These are phyloP conservation scores for Piloderma croceum DNA, from an alignment of 768 basidiomycete species.

Conservation along the genomic window DNA sequence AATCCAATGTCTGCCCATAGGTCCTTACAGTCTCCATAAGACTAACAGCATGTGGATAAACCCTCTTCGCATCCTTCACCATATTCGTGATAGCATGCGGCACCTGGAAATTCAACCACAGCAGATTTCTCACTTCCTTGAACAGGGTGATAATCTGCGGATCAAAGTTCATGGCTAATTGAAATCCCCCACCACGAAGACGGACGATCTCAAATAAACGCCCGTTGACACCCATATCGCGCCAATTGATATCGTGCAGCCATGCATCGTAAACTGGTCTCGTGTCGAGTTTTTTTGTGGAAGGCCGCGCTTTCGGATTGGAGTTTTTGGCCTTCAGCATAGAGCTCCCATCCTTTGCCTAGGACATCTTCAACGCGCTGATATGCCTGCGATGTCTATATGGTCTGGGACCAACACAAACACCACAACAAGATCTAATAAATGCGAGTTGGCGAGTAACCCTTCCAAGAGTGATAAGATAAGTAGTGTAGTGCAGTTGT, in stretches of 20 bases:
- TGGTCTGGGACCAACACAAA: constrained; percentile 99
- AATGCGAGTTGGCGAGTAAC: constrained; percentile 82
- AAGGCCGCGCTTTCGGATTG: constrained; percentile 89
- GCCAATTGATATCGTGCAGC: constrained; percentile 90
- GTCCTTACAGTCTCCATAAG: constrained; percentile 99
- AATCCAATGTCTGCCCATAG: no score
- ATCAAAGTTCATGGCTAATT: constrained; percentile 95
- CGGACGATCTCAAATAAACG: constrained; percentile 88
- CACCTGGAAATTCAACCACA: no score
- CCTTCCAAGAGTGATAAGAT: neutral
- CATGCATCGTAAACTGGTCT: constrained; percentile 93
- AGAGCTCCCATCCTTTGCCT: constrained; percentile 96
- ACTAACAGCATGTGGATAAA: constrained; percentile 97
- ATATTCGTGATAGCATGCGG: constrained; percentile 92
- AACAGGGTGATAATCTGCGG: constrained; percentile 97
- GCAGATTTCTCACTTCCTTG: no score
- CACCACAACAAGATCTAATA: constrained; percentile 95
- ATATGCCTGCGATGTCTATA: constrained; percentile 89
- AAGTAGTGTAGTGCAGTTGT: neutral
- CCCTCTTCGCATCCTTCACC: constrained; percentile 97
- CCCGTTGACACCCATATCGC: constrained; percentile 87
- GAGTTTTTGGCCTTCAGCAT: constrained; percentile 98
- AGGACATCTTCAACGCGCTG: constrained; percentile 98
- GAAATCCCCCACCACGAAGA: no score
- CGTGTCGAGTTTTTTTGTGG: constrained; percentile 94